Percentiles rank a stretch among this genome's conserved stretches.
Conservation (phyloP, 163 green algal species). For the Scenedesmus sp. region DNA sequence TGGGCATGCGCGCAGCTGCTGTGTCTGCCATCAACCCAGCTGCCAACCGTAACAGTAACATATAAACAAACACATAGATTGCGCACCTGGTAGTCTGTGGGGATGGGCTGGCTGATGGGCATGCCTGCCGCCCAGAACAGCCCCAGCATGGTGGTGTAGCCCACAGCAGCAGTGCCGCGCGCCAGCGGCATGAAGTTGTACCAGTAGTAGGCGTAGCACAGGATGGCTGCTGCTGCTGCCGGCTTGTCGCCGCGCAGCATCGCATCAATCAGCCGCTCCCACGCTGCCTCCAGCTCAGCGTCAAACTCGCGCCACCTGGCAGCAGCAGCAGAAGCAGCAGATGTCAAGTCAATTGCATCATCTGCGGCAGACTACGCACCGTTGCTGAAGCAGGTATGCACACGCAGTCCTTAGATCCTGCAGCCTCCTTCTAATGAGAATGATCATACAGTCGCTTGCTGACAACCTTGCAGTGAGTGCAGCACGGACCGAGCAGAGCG, state of each 20-base stretch:
- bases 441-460: no score
- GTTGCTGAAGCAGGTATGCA: not conserved
- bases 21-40: no score
- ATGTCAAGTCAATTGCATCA: not conserved
- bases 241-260: constrained; percentile 54
- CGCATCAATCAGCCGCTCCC: constrained; percentile 72
- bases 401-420: not conserved
- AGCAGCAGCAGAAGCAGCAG: not conserved
- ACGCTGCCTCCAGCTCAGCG: constrained; percentile 80
- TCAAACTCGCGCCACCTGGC: constrained; percentile 87
- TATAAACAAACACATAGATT: not conserved
- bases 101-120: constrained; percentile 81
- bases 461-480: not conserved
- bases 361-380: not conserved
- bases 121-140: constrained; percentile 88
- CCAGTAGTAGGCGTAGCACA: constrained; percentile 49
- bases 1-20: constrained; percentile 79
- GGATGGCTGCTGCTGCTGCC: constrained; percentile 21
- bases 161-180: constrained; percentile 87
- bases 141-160: constrained; percentile 88
- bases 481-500: not conserved
- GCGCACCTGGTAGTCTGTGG: constrained; percentile 79
- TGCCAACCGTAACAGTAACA: no score
- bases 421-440: not conserved
- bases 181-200: constrained; percentile 98